phyloP scores from a whole-genome alignment of 257 asterid species.

The Thymus quinquecostatus region DNA sequence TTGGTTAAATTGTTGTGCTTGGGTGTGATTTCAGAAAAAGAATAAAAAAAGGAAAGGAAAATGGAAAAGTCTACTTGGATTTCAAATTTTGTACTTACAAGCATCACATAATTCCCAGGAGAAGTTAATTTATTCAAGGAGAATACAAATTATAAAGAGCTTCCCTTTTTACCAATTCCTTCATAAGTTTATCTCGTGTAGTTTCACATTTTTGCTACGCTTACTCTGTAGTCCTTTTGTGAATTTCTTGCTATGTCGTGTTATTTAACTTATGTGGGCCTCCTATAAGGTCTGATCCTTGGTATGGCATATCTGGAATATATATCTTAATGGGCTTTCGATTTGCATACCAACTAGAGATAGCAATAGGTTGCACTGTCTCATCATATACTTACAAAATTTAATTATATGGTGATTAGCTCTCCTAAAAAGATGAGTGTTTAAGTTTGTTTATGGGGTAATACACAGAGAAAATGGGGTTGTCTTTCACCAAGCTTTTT shows the following conservation, averaged over 20 bases:
- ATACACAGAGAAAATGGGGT: constrained; percentile 63
- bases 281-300: neutral
- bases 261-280: neutral
- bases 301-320: neutral
- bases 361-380: neutral
- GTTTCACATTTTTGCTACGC: too few relatives aligned
- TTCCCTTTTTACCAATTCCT: neutral
- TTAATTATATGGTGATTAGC: neutral
- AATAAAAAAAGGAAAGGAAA: too few relatives aligned
- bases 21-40: neutral
- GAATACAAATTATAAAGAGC: constrained; percentile 8
- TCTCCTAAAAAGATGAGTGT: neutral
- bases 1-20: neutral
- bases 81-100: neutral
- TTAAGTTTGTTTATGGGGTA: constrained; percentile 25
- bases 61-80: neutral
- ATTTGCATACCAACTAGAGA: neutral
- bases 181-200: neutral
- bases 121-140: neutral
- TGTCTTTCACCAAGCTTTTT: constrained; percentile 80
- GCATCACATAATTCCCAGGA: neutral
- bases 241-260: neutral
- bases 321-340: neutral
- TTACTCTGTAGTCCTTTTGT: neutral
- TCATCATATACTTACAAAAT: neutral